These are phyloP conservation scores for Paramyrothecium sp. DNA, from an alignment of 2,329 filamentous ascomycete species.

Conservation along the genomic window DNA sequence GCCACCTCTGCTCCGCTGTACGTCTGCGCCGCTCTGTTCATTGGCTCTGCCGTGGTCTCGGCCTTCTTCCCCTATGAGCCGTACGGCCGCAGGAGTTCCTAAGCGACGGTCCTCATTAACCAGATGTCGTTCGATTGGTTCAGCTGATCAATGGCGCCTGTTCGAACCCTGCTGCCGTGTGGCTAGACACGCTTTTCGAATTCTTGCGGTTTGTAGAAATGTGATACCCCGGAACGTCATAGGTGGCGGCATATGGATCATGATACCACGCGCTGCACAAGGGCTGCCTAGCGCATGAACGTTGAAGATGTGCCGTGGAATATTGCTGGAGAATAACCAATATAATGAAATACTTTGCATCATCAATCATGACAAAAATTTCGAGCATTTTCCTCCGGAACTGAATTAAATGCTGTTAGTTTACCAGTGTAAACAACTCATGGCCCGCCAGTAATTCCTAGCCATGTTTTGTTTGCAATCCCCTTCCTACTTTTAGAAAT, in stretches of 20 bases:
- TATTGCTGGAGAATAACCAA: no score
- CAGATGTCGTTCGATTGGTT: not conserved
- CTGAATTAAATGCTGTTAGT: no score
- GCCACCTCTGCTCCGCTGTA: slow-evolving; percentile 64
- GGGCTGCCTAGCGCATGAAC: no score
- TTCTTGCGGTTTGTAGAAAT: not conserved
- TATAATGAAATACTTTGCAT: no score
- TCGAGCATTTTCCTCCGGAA: no score
- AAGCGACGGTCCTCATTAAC: not conserved
- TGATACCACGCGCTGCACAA: not conserved
- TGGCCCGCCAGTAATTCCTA: no score
- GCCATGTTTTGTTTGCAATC: no score
- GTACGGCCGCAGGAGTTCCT: slow-evolving; percentile 40
- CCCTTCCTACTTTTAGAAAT: no score
- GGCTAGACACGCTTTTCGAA: not conserved
- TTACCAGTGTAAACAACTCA: no score
- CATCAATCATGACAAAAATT: no score
- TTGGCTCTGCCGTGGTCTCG: slow-evolving; percentile 58
- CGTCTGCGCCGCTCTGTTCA: slow-evolving; percentile 64
- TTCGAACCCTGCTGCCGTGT: not conserved
- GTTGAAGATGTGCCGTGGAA: no score
- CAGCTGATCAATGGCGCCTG: no score
- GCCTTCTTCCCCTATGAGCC: slow-evolving; percentile 66
- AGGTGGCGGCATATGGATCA: not conserved
- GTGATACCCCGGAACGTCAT: not conserved